Percentiles rank a stretch among this genome's conserved stretches.
Conservation (phyloP, 2,329 filamentous ascomycete species). For the Xylaria sp. region DNA sequence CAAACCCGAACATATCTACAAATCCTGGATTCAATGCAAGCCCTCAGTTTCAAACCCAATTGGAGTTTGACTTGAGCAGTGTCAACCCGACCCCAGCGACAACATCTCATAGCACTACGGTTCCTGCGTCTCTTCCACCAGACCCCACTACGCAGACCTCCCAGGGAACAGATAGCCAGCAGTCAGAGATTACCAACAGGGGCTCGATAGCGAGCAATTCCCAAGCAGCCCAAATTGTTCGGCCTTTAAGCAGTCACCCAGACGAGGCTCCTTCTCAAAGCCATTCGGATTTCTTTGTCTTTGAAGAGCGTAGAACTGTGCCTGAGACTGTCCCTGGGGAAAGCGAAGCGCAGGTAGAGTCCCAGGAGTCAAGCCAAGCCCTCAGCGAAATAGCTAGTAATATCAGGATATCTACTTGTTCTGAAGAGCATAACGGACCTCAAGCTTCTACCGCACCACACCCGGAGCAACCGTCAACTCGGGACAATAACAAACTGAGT, state of each 20-base stretch:
- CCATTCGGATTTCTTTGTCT: constrained; percentile 41
- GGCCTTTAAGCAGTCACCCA: constrained; percentile 40
- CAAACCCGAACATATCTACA: constrained; percentile 29
- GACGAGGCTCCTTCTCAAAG: constrained; percentile 39
- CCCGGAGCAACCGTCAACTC: constrained; percentile 6
- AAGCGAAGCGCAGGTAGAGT: constrained; percentile 21
- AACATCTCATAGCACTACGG: constrained; percentile 22
- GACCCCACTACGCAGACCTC: constrained; percentile 20
- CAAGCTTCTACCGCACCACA: not conserved
- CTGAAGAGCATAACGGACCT: constrained; percentile 23
- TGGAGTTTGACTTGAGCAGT: constrained; percentile 17
- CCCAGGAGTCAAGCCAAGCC: constrained; percentile 44
- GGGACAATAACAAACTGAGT: not conserved
- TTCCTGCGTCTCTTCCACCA: constrained; percentile 30
- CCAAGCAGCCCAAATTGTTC: constrained; percentile 48
- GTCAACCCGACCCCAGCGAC: constrained; percentile 14
- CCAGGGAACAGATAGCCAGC: constrained; percentile 32
- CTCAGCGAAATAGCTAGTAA: constrained; percentile 46
- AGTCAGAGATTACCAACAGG: constrained; percentile 26
- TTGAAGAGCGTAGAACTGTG: constrained; percentile 41
- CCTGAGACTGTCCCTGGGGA: constrained; percentile 31
- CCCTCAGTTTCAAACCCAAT: constrained; percentile 32
- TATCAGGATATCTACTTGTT: constrained; percentile 42
- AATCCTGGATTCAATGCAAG: constrained; percentile 21
- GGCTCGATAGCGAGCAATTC: constrained; percentile 37